A percentile compares a stretch with the other conserved stretches of the same genome.
phyloP scores from a whole-genome alignment of 106 monocot genomes.

The Narthecium ossifragum region DNA sequence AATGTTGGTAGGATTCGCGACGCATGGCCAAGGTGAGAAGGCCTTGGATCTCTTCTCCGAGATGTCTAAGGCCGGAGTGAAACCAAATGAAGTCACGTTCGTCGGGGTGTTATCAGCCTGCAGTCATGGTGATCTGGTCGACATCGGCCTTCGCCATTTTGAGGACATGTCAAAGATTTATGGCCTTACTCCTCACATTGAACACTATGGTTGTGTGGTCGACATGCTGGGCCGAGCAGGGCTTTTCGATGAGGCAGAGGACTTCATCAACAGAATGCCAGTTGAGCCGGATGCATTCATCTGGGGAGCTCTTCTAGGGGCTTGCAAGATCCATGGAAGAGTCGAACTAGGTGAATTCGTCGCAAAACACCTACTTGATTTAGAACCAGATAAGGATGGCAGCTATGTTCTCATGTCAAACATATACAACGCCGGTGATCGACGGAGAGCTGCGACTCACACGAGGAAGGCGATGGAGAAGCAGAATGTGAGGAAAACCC shows the following conservation, averaged over 20 bases:
- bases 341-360: neutral
- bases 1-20: neutral
- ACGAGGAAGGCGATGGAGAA: neutral
- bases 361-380: neutral
- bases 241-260: neutral
- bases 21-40: slow-evolving; percentile 3
- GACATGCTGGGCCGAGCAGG: slow-evolving; percentile 19
- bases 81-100: slow-evolving; percentile 1
- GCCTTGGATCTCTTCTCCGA: neutral
- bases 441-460: neutral
- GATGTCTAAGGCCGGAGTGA: neutral
- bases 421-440: neutral
- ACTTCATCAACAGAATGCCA: neutral
- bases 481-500: neutral
- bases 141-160: neutral
- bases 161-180: slow-evolving; percentile 1
- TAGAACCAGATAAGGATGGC: neutral
- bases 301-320: neutral
- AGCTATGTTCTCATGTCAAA: slow-evolving; percentile 3
- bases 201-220: slow-evolving; percentile 2
- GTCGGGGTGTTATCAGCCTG: slow-evolving; percentile 1
- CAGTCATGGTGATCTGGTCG: neutral
- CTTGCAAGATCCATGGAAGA: slow-evolving; percentile 3
- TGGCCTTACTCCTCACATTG: neutral
- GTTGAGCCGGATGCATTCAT: neutral